Conservation (phyloP, 1,139 yeast genomes). For the Debaryomycetaceae sp. region DNA sequence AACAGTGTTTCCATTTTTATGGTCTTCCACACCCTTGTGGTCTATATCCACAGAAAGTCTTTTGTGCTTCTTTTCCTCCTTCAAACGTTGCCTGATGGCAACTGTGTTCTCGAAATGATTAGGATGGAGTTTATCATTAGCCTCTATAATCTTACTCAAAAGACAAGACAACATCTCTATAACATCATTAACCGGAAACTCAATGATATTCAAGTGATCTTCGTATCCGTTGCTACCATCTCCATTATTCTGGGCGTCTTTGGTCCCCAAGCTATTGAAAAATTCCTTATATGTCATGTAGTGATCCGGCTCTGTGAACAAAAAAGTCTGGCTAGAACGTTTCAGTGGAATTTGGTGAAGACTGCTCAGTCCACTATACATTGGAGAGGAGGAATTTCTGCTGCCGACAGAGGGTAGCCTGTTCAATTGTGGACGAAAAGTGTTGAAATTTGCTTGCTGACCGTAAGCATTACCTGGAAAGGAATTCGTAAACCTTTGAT, state of each 20-base stretch:
- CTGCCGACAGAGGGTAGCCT: not conserved
- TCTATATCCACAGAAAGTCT: constrained; percentile 17
- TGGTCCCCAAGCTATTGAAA: constrained; percentile 27
- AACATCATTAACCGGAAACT: constrained; percentile 77
- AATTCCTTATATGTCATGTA: constrained; percentile 45
- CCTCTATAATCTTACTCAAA: constrained; percentile 80
- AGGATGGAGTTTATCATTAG: constrained; percentile 84
- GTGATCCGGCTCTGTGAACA: constrained; percentile 35
- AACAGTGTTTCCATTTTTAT: constrained; percentile 10
- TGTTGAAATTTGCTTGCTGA: not conserved
- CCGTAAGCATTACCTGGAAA: constrained; percentile 4
- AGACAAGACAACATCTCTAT: constrained; percentile 81
- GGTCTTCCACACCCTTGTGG: constrained; percentile 11
- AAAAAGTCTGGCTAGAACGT: constrained; percentile 1
- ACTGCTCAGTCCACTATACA: not conserved
- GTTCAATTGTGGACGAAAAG: not conserved
- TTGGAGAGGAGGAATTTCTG: not conserved
- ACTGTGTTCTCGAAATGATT: constrained; percentile 58
- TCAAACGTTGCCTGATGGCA: constrained; percentile 43
- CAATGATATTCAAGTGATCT: constrained; percentile 74
- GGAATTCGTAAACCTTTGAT: constrained; percentile 3
- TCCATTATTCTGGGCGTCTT: constrained; percentile 12
- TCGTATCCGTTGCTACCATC: constrained; percentile 22
- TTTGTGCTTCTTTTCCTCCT: constrained; percentile 32
- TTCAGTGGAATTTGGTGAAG: not conserved